Base-by-base conservation (phyloP, 2,329 filamentous ascomycete genomes). In the Alternaria dauci region DNA sequence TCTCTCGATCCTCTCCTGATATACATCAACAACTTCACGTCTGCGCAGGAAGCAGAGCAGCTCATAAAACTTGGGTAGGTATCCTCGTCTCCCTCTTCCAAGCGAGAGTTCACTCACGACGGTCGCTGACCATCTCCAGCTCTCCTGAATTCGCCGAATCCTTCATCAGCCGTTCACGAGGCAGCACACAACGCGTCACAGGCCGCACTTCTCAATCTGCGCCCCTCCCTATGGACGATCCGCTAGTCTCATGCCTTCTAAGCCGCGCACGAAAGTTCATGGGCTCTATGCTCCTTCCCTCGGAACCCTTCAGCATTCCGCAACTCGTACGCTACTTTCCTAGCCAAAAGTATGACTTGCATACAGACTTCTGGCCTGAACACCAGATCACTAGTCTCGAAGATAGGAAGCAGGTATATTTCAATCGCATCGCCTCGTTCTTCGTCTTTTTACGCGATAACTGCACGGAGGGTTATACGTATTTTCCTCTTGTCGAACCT, bases 21-120 rank as follows among this genome's bases (percentile, higher is more conserved):
- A 2, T 74, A 74, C 59, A 72, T 72, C 64, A 74, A 71, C 54
- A 72, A 72, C 56, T 74, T 74, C 57, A 71, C 69, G 14, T 66
- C 63, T 3, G 26, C 32, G 6, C 52, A 39, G 11, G 71, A 74
- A 61, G 65, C 70, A 2, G 65, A 71, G 41, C 59, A 66, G 5
- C 59, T 72, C 8, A 65, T 71, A n/a, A 53, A 52, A 4, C 54
- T 66, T 8, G 68, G 70, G 69, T 70, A 60, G 5, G 28, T 38
- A n/a, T 23, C 28, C 20, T 16, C 12, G 11, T 8, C 18, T 20
- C 7, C 6, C 26, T 36, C 16, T 23, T 41, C 16, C 18, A 16
- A 2, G 25, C 16, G 11, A 5, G 9, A 41, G 20, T 8, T 2
- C 23, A 9, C 16, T 2, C 5, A 12, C 16, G 18, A 42, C 6